These are phyloP conservation scores for Paratinospora sagittata DNA, from an alignment of 164 flowering plant species.

Conservation along the genomic window DNA sequence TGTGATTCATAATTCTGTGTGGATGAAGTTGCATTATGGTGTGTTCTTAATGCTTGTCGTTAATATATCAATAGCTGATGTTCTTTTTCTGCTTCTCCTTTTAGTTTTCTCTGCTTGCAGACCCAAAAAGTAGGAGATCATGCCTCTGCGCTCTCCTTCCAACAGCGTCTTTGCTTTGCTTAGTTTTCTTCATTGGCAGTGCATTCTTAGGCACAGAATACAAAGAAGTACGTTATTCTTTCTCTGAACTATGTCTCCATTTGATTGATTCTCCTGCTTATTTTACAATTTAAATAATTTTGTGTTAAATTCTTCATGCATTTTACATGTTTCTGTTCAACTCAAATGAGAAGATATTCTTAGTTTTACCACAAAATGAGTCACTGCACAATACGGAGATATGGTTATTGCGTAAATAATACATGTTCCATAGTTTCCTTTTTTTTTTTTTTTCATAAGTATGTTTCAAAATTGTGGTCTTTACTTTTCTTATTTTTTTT, in stretches of 20 bases:
- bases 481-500: not conserved
- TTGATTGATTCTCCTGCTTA: not conserved
- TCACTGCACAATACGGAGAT: not conserved
- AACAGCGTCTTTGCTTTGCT: constrained; percentile 38
- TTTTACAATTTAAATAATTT: not conserved
- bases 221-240: constrained; percentile 17
- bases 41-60: not conserved
- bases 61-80: not conserved
- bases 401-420: not conserved
- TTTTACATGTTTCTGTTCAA: not conserved
- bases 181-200: constrained; percentile 34
- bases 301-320: not conserved
- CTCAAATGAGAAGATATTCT: not conserved
- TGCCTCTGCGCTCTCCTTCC: constrained; percentile 40
- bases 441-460: too few species aligned
- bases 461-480: not conserved
- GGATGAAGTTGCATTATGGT: not conserved
- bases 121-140: constrained; percentile 39
- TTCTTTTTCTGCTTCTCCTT: not conserved
- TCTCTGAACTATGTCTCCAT: not conserved
- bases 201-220: constrained; percentile 24
- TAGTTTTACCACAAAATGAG: not conserved
- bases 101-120: constrained; percentile 40
- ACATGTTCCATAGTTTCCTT: not conserved
- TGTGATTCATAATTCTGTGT: not conserved